Conservation (phyloP, 2,329 filamentous ascomycete species). For the Paracamarosporium sp. region DNA sequence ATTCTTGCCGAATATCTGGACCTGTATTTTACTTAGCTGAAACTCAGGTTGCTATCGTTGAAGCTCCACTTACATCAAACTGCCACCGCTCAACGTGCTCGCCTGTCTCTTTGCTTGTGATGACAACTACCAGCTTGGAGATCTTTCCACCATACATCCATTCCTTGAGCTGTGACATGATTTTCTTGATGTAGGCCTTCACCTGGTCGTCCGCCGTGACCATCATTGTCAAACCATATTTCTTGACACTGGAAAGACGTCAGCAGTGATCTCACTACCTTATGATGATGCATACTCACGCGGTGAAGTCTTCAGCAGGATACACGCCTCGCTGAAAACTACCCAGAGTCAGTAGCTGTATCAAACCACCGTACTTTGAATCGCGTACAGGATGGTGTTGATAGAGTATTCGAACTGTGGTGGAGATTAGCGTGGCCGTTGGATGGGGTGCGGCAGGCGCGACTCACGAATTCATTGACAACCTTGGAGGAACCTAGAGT, state of each 20-base stretch:
- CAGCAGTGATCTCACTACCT: conserved; percentile 40
- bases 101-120: conserved; percentile 95
- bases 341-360: conserved; percentile 20
- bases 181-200: conserved; percentile 98
- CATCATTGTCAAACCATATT: conserved; percentile 99
- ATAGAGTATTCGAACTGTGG: conserved; percentile 93
- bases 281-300: conserved; percentile 56
- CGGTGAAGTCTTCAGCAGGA: conserved; percentile 94
- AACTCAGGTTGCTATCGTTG: conserved; percentile 42
- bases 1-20: conserved; percentile 63
- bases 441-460: neutral
- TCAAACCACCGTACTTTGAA: neutral
- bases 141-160: conserved; percentile 99
- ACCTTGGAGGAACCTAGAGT: conserved; percentile 74
- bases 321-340: conserved; percentile 84
- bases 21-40: conserved; percentile 47
- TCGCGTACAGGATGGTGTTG: conserved; percentile 85
- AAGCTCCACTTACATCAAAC: conserved; percentile 73
- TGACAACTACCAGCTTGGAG: conserved; percentile 93
- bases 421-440: conserved; percentile 19
- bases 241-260: conserved; percentile 74
- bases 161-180: conserved; percentile 96
- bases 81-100: conserved; percentile 98
- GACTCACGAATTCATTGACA: conserved; percentile 90
- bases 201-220: conserved; percentile 97